phyloP scores from a whole-genome alignment of 768 basidiomycete genomes.

The Butyriboletus loyo region DNA sequence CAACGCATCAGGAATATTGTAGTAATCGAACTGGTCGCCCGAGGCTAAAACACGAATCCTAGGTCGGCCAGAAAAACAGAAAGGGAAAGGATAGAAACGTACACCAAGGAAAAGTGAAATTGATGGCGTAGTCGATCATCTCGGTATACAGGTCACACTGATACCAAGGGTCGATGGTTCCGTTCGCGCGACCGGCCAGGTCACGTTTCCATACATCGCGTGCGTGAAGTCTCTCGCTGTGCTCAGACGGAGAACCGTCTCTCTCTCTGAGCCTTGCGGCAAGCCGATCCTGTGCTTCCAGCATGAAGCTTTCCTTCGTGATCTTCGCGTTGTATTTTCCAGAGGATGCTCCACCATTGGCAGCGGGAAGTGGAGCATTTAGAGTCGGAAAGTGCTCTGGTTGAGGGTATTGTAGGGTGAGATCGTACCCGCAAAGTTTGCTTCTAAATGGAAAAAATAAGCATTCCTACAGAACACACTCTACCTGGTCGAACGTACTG shows the following conservation, averaged over 20 bases:
- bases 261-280: no score
- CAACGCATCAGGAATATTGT: constrained; percentile 37
- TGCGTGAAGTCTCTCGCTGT: no score
- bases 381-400: constrained; percentile 44
- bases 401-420: no score
- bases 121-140: no score
- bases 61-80: background rate
- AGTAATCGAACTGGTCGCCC: constrained; percentile 42
- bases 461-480: background rate
- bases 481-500: constrained; percentile 43
- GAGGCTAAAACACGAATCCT: constrained; percentile 4
- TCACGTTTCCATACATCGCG: no score
- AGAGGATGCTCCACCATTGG: no score
- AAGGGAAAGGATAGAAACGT: no score
- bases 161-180: constrained; percentile 57
- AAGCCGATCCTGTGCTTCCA: no score
- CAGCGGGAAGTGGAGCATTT: background rate
- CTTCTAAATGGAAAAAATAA: constrained; percentile 39
- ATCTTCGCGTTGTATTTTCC: background rate
- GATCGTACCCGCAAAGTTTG: no score
- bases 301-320: constrained; percentile 4
- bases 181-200: constrained; percentile 48
- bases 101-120: no score
- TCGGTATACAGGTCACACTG: no score
- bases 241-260: no score